phyloP scores from a whole-genome alignment of 495 filamentous ascomycete genomes.

The Talaromyces stipitatus region DNA sequence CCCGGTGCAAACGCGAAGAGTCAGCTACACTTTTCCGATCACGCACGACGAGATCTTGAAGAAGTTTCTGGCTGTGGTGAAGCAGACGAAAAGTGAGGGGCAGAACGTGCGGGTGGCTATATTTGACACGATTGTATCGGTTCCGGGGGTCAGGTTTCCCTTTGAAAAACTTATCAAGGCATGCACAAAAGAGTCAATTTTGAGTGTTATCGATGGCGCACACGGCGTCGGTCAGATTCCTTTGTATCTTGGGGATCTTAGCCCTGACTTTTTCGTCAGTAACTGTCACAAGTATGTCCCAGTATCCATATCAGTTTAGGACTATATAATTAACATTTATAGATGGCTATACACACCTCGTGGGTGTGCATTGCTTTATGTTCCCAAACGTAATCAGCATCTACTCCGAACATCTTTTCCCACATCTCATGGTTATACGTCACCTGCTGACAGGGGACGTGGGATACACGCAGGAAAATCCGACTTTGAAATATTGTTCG shows the following conservation, averaged over 20 bases:
- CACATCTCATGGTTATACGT: slow-evolving; percentile 52
- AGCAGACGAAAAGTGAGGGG: slow-evolving; percentile 30
- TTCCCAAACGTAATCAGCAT: slow-evolving; percentile 62
- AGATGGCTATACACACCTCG: slow-evolving; percentile 85
- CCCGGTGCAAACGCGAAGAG: slow-evolving; percentile 30
- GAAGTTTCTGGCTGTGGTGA: slow-evolving; percentile 42
- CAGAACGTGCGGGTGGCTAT: slow-evolving; percentile 52
- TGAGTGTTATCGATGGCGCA: slow-evolving; percentile 68
- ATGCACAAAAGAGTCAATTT: slow-evolving; percentile 56
- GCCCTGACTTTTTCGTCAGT: slow-evolving; percentile 75
- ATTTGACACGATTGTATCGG: slow-evolving; percentile 70
- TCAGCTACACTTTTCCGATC: slow-evolving; percentile 49
- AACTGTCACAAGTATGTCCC: slow-evolving; percentile 76
- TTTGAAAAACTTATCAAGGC: slow-evolving; percentile 58
- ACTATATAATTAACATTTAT: not conserved
- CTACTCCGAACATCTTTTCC: slow-evolving; percentile 70
- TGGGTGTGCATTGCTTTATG: slow-evolving; percentile 72
- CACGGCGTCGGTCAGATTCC: slow-evolving; percentile 74
- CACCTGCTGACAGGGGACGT: not conserved
- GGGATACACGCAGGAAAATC: slow-evolving; percentile 27
- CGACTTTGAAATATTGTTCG: slow-evolving; percentile 61
- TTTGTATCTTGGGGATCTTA: slow-evolving; percentile 53
- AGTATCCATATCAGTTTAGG: not conserved
- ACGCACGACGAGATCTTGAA: slow-evolving; percentile 48
- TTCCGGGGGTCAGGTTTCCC: slow-evolving; percentile 71